These are phyloP conservation scores for Russula abietina DNA, from an alignment of 768 basidiomycete genomes.

Conservation along the genomic window DNA sequence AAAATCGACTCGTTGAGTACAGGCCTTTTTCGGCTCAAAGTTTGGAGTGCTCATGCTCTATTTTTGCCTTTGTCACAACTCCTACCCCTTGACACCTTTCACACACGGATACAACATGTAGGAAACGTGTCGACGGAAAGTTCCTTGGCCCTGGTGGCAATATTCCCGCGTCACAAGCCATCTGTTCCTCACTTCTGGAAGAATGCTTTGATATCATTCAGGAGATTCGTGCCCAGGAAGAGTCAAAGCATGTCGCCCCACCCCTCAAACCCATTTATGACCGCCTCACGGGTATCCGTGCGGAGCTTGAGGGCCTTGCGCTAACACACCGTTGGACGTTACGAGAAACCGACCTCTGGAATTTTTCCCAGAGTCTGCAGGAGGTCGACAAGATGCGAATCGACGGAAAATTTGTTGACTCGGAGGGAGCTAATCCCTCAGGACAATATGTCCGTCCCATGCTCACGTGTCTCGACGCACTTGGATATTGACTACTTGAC, in stretches of 20 bases:
- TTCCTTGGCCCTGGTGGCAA: conserved; percentile 88
- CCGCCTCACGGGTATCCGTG: conserved; percentile 75
- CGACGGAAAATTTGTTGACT: conserved; percentile 94
- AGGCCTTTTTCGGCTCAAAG: conserved; percentile 23
- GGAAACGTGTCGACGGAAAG: conserved; percentile 92
- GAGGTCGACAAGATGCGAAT: conserved; percentile 97
- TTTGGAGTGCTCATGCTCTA: conserved; percentile 6
- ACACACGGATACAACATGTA: conserved; percentile 29
- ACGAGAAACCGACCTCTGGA: conserved; percentile 89
- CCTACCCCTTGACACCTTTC: conserved; percentile 26
- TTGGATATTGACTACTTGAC: conserved; percentile 7
- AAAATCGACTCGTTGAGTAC: conserved; percentile 93
- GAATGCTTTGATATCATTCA: conserved; percentile 95
- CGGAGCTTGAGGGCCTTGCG: conserved; percentile 85
- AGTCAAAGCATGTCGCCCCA: conserved; percentile 79
- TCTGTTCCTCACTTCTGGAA: conserved; percentile 88
- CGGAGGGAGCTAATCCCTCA: conserved; percentile 83
- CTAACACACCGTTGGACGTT: conserved; percentile 97
- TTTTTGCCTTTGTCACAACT: conserved; percentile 7
- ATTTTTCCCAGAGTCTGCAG: conserved; percentile 86
- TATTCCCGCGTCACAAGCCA: conserved; percentile 86
- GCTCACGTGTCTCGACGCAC: not conserved
- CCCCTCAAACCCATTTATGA: conserved; percentile 92
- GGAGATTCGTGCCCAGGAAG: conserved; percentile 91
- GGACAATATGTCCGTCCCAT: conserved; percentile 81